phyloP scores from a whole-genome alignment of 805 yeast species.

The Ogataea methylovora region DNA sequence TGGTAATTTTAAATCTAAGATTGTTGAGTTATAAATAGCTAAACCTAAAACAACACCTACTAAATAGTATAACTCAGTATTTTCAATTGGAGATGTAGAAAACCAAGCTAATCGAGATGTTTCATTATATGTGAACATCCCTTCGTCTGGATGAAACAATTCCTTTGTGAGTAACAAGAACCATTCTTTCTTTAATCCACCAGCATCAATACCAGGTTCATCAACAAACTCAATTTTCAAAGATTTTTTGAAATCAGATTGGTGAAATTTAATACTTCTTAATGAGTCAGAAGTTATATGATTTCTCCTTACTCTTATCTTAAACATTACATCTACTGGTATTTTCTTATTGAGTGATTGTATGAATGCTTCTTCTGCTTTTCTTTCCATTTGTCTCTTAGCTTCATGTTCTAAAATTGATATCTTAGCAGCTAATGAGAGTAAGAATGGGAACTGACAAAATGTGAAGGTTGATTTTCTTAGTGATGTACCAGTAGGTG shows the following conservation, averaged over 20 bases:
- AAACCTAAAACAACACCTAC: conserved; percentile 85
- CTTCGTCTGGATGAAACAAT: conserved; percentile 60
- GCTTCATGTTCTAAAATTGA: conserved; percentile 78
- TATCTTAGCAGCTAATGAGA: conserved; percentile 78
- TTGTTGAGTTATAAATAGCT: conserved; percentile 86
- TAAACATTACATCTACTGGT: conserved; percentile 60
- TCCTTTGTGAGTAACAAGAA: conserved; percentile 66
- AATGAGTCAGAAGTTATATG: conserved; percentile 71
- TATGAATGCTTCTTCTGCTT: conserved; percentile 85
- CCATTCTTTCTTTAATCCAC: conserved; percentile 95
- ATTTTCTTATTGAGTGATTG: conserved; percentile 57
- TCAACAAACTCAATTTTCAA: conserved; percentile 71
- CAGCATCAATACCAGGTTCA: conserved; percentile 94
- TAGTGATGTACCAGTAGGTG: conserved; percentile 14
- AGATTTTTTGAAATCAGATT: conserved; percentile 61
- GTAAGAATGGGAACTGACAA: conserved; percentile 77
- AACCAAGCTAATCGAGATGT: conserved; percentile 79
- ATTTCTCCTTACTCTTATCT: conserved; percentile 60
- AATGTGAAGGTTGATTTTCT: conserved; percentile 38
- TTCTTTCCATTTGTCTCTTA: conserved; percentile 69
- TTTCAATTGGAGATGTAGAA: conserved; percentile 36
- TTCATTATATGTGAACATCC: conserved; percentile 58
- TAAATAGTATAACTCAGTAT: conserved; percentile 54
- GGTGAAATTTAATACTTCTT: conserved; percentile 46
- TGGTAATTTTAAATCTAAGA: conserved; percentile 76